These are phyloP conservation scores for Aspergillus ochraceus DNA, from an alignment of 2,329 filamentous ascomycete species.

Conservation along the genomic window DNA sequence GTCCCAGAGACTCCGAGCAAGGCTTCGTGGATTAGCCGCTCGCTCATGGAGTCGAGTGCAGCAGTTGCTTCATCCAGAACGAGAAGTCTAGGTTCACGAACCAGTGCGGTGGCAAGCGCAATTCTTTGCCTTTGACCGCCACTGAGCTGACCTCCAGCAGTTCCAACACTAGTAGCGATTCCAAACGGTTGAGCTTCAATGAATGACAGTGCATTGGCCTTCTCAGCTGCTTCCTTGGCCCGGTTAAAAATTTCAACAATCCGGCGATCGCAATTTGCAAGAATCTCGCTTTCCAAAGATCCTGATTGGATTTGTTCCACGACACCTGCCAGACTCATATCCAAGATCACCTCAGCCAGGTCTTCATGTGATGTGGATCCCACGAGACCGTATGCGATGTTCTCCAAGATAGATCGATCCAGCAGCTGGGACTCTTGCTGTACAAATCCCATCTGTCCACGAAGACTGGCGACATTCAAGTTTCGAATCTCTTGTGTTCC, in stretches of 20 bases:
- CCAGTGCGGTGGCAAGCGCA: conserved; percentile 76
- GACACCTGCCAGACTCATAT: conserved; percentile 70
- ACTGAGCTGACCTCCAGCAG: conserved; percentile 76
- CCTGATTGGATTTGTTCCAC: too few species aligned
- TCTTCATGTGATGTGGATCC: conserved; percentile 27
- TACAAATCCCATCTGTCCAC: conserved; percentile 17
- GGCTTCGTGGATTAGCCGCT: not conserved
- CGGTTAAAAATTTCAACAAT: not conserved
- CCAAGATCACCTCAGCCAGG: conserved; percentile 58
- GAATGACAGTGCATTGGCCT: not conserved
- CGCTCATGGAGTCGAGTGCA: not conserved
- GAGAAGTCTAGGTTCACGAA: conserved; percentile 77
- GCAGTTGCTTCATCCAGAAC: conserved; percentile 48
- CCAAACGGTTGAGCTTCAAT: not conserved
- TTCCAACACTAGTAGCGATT: conserved; percentile 65
- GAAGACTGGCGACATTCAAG: conserved; percentile 23
- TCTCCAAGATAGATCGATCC: conserved; percentile 75
- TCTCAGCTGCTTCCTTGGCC: not conserved
- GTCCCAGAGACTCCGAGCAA: too few species aligned
- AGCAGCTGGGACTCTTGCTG: conserved; percentile 76
- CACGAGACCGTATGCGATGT: conserved; percentile 61
- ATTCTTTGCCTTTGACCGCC: conserved; percentile 90
- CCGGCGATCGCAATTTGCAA: not conserved
- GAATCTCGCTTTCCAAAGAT: too few species aligned
- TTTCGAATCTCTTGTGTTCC: conserved; percentile 35